Percentiles rank a stretch among this genome's conserved stretches.
phyloP scores from a whole-genome alignment of 179 eudicot species.

The Silene noctiflora region DNA sequence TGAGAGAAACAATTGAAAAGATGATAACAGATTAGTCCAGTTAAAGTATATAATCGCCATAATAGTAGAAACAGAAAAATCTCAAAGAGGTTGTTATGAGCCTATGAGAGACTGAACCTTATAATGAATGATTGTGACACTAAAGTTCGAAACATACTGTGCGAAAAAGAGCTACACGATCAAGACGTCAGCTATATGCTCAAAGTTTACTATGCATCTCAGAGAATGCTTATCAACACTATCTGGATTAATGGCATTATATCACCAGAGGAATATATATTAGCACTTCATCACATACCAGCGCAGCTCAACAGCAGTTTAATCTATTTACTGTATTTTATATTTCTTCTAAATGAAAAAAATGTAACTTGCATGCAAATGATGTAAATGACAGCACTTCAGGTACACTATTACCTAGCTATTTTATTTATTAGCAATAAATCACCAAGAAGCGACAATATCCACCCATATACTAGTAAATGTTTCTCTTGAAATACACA shows the following conservation, averaged over 20 bases:
- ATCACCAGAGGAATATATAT: no score
- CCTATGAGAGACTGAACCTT: no score
- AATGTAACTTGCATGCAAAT: no score
- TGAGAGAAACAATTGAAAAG: neutral
- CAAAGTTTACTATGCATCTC: conserved; percentile 2
- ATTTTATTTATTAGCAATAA: neutral
- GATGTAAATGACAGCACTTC: neutral
- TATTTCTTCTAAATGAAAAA: neutral
- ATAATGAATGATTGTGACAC: neutral
- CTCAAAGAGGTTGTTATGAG: neutral
- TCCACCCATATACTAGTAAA: conserved; percentile 1
- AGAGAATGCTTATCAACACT: neutral
- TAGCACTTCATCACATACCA: neutral
- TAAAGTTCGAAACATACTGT: neutral
- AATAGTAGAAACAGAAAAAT: neutral
- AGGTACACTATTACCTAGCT: neutral
- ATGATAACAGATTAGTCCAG: neutral
- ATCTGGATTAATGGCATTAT: neutral
- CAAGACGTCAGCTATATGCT: neutral
- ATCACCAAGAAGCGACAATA: neutral
- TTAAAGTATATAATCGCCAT: neutral
- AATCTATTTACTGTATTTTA: neutral
- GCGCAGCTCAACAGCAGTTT: neutral
- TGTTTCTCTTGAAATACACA: conserved; percentile 27
- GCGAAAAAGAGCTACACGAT: neutral